phyloP scores from a whole-genome alignment of 176 grass and related monocot species.

The Oryza coarctata region DNA sequence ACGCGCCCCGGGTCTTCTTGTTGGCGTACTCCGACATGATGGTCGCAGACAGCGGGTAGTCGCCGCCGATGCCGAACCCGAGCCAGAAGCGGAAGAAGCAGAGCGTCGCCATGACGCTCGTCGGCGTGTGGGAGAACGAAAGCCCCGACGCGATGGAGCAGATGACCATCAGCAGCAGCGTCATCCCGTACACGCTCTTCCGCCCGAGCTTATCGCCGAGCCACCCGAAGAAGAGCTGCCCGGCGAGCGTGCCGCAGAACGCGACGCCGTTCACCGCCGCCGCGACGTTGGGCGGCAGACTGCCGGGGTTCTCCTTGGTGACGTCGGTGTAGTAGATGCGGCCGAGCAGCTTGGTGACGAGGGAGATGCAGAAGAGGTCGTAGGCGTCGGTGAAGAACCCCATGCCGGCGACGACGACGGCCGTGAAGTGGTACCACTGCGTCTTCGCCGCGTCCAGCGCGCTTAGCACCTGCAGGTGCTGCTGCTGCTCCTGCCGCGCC shows the following conservation, averaged over 20 bases:
- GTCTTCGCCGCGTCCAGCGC: constrained; percentile 77
- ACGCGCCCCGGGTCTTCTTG: constrained; percentile 62
- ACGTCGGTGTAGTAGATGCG: constrained; percentile 65
- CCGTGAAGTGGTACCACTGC: constrained; percentile 78
- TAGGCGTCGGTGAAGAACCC: constrained; percentile 95
- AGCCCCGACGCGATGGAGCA: constrained; percentile 64
- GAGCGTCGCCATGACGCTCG: constrained; percentile 50
- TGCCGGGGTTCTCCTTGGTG: constrained; percentile 25
- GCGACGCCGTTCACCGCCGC: constrained; percentile 63
- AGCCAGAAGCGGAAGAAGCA: constrained; percentile 64
- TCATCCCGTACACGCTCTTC: constrained; percentile 73
- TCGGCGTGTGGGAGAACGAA: constrained; percentile 47
- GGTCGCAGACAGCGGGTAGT: constrained; percentile 83
- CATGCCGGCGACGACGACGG: constrained; percentile 88
- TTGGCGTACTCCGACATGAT: constrained; percentile 93
- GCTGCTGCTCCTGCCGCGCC: constrained; percentile 16
- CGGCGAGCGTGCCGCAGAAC: constrained; percentile 59
- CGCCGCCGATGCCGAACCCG: constrained; percentile 69
- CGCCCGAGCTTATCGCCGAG: constrained; percentile 70
- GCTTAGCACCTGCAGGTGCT: constrained; percentile 47
- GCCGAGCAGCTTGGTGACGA: constrained; percentile 69
- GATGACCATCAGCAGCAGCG: constrained; percentile 54
- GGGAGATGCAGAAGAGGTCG: constrained; percentile 84
- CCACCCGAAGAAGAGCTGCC: constrained; percentile 80
- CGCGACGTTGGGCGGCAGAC: constrained; percentile 45